Evolutionary conservation across 148 eudicot genomes (phyloP).

Genomic region (Amaranthus cruentus): DNA sequence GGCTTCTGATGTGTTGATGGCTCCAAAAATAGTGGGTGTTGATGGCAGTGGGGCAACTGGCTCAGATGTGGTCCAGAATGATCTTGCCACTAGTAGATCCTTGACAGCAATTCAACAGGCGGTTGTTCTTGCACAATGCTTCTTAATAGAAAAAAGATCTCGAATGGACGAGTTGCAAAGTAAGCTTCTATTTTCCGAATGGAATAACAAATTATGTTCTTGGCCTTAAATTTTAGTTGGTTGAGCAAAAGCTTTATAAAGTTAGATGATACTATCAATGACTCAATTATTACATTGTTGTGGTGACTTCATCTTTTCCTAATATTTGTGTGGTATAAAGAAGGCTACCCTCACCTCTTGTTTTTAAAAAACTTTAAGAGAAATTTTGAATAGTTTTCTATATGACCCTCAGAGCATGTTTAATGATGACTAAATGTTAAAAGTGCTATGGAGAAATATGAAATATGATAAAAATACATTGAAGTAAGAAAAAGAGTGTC

Average conservation of each 20-base stretch:
- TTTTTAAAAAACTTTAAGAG: not conserved
- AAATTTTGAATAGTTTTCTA: not conserved
- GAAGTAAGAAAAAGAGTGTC: too few species aligned
- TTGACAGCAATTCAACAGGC: conserved; percentile 73
- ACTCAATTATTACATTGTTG: not conserved
- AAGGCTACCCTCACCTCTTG: not conserved
- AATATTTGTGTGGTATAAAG: not conserved
- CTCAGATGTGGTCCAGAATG: conserved; percentile 27
- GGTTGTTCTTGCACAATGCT: conserved; percentile 67
- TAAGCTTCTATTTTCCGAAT: conserved; percentile 29
- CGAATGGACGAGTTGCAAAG: conserved; percentile 79
- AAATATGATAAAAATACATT: too few species aligned
- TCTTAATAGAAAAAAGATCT: conserved; percentile 63
- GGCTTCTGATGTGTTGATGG: conserved; percentile 67
- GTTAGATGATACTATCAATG: not conserved
- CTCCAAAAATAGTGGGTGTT: conserved; percentile 57
- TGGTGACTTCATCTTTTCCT: not conserved
- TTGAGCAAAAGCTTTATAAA: not conserved
- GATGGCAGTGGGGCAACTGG: conserved; percentile 25
- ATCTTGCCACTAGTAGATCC: conserved; percentile 22
- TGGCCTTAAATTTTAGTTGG: not conserved
- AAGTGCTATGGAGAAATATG: too few species aligned
- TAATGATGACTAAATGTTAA: too few species aligned
- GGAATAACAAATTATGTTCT: not conserved
- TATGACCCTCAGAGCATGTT: too few species aligned